A percentile compares a stretch with the other conserved stretches of the same genome.
phyloP scores from a whole-genome alignment of 2,329 filamentous ascomycete genomes.

The Aspergillus melleus region DNA sequence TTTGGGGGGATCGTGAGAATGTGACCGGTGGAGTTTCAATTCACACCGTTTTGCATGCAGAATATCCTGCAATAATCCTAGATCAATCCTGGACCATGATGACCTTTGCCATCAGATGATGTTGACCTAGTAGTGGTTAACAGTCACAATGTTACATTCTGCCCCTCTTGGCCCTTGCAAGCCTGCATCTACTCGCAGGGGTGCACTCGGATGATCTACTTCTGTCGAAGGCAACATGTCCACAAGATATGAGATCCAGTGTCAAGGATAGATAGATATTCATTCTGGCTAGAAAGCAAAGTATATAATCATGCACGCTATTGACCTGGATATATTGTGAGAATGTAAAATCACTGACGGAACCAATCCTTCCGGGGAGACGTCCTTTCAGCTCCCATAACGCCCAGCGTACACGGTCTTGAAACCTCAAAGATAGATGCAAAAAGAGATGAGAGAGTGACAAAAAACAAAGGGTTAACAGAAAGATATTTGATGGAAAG shows the following conservation, averaged over 20 bases:
- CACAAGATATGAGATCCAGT: too few relatives aligned
- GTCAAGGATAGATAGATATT: not conserved
- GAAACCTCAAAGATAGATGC: conserved; percentile 3
- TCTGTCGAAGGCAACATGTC: too few relatives aligned
- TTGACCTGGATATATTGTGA: not conserved
- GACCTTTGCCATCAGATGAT: not conserved
- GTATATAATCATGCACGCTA: conserved; percentile 1
- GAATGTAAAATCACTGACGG: not conserved
- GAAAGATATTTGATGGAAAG: not conserved
- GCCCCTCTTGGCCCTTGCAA: not conserved
- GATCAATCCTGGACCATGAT: not conserved
- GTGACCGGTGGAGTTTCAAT: not conserved
- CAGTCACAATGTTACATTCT: not conserved
- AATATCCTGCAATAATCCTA: not conserved
- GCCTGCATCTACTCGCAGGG: not conserved
- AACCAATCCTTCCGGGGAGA: not conserved
- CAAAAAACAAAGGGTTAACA: not conserved
- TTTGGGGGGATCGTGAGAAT: not conserved
- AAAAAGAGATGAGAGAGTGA: conserved; percentile 7
- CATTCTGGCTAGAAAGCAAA: not conserved
- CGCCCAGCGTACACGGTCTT: conserved; percentile 7
- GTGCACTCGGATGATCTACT: not conserved
- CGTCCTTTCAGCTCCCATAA: conserved; percentile 9
- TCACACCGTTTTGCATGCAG: not conserved
- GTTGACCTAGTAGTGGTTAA: not conserved